phyloP scores from a whole-genome alignment of 2,329 filamentous ascomycete genomes.

The Periconia macrospinosa region DNA sequence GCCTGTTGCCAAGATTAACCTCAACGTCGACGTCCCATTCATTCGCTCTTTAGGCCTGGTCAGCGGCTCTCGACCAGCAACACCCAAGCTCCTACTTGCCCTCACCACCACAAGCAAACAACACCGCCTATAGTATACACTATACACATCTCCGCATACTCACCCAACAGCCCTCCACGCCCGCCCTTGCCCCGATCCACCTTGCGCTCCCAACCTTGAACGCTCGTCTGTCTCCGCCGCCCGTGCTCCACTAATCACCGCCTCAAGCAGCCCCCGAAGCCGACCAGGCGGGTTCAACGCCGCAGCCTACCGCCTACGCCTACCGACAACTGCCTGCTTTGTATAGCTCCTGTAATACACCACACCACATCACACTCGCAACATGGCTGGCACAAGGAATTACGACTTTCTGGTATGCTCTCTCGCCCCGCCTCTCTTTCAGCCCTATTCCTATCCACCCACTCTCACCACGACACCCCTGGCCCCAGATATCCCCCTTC shows the following conservation, averaged over 20 bases:
- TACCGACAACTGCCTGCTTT: slow-evolving; percentile 8
- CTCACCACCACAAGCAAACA: background rate
- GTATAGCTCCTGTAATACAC: background rate
- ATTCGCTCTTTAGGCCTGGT: no score
- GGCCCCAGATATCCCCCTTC: slow-evolving; percentile 3
- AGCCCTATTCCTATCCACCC: background rate
- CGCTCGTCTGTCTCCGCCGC: no score
- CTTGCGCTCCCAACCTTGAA: background rate
- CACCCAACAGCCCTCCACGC: background rate
- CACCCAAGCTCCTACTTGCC: background rate
- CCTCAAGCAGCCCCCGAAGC: background rate
- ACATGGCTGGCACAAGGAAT: slow-evolving; percentile 96
- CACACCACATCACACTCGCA: slow-evolving; percentile 15
- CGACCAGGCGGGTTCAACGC: background rate
- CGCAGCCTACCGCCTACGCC: slow-evolving; percentile 3
- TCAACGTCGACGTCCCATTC: slow-evolving; percentile 16
- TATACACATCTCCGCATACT: background rate
- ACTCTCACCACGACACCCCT: background rate
- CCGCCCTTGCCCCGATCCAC: background rate
- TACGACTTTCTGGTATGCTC: slow-evolving; percentile 93
- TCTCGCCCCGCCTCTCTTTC: background rate
- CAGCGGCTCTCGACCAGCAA: background rate
- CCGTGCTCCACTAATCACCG: background rate
- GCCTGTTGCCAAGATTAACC: slow-evolving; percentile 13
- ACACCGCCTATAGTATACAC: background rate